These are phyloP conservation scores for Favolaschia claudopus DNA, from an alignment of 768 basidiomycete species.

Conservation along the genomic window DNA sequence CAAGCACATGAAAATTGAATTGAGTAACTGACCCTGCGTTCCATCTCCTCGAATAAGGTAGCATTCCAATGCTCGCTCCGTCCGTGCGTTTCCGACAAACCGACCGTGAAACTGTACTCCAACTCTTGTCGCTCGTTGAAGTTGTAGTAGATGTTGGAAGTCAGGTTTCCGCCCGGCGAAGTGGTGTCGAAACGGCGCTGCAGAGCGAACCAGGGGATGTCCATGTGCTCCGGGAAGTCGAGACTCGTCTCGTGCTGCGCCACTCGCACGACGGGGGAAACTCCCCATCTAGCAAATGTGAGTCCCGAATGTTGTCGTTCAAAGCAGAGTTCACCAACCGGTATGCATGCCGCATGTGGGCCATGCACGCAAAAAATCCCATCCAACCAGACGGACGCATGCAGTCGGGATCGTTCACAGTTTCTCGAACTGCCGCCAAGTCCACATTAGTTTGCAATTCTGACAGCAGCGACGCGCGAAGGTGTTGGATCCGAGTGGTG, in stretches of 20 bases:
- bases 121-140: neutral
- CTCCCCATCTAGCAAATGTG: neutral
- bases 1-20: neutral
- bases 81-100: neutral
- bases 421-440: neutral
- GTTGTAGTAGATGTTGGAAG: neutral
- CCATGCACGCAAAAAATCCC: neutral
- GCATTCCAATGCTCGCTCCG: slow-evolving; percentile 16
- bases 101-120: neutral
- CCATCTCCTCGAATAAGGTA: slow-evolving; percentile 15
- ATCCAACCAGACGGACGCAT: neutral
- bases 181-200: neutral
- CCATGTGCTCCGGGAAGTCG: neutral
- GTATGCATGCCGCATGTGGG: neutral
- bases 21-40: slow-evolving; percentile 8
- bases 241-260: neutral
- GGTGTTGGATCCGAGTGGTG: neutral
- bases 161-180: neutral
- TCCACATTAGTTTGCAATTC: neutral
- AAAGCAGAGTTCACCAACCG: neutral
- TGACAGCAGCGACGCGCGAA: neutral
- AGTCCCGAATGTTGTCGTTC: neutral
- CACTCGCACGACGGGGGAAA: neutral
- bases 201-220: neutral
- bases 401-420: neutral